Conservation (phyloP, 1,284 basidiomycete genomes). For the Ustilago tritici region DNA sequence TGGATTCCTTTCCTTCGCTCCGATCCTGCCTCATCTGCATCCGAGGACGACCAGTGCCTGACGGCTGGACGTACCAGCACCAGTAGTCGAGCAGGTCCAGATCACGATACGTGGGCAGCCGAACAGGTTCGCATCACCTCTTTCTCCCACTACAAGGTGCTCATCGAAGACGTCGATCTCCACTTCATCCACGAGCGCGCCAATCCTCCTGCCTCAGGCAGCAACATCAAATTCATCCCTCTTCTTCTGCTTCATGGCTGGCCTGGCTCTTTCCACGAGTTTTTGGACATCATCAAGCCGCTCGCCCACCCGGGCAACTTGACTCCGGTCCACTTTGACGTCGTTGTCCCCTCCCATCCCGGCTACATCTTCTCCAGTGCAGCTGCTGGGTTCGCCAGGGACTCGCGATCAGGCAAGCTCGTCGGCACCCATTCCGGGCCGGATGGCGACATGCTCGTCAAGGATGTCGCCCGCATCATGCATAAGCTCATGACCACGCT, state of each 20-base stretch:
- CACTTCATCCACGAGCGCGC: slow-evolving; percentile 66
- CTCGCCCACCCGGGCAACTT: slow-evolving; percentile 60
- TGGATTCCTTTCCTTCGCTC: slow-evolving; percentile 48
- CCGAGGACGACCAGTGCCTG: slow-evolving; percentile 14
- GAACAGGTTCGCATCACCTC: slow-evolving; percentile 45
- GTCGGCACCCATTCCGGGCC: slow-evolving; percentile 42
- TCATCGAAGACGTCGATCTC: slow-evolving; percentile 59
- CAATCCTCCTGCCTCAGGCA: slow-evolving; percentile 21
- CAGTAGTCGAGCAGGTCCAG: slow-evolving; percentile 33
- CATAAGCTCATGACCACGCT: slow-evolving; percentile 58
- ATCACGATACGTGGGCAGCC: slow-evolving; percentile 58
- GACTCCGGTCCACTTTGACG: slow-evolving; percentile 57
- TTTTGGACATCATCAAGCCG: slow-evolving; percentile 61
- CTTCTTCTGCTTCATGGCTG: slow-evolving; percentile 69
- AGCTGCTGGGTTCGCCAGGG: slow-evolving; percentile 23
- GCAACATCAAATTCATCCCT: slow-evolving; percentile 63
- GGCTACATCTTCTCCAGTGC: slow-evolving; percentile 62
- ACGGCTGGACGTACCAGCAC: slow-evolving; percentile 8
- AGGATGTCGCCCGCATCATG: slow-evolving; percentile 56
- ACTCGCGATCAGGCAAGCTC: slow-evolving; percentile 26
- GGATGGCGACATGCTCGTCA: slow-evolving; percentile 52
- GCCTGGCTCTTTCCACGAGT: slow-evolving; percentile 66
- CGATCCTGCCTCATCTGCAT: slow-evolving; percentile 8
- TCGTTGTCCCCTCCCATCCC: slow-evolving; percentile 66
- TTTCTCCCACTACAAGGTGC: slow-evolving; percentile 53